Evolutionary conservation across 331 rosid species (phyloP).

Genomic region (Erythrophleum ivorense): DNA sequence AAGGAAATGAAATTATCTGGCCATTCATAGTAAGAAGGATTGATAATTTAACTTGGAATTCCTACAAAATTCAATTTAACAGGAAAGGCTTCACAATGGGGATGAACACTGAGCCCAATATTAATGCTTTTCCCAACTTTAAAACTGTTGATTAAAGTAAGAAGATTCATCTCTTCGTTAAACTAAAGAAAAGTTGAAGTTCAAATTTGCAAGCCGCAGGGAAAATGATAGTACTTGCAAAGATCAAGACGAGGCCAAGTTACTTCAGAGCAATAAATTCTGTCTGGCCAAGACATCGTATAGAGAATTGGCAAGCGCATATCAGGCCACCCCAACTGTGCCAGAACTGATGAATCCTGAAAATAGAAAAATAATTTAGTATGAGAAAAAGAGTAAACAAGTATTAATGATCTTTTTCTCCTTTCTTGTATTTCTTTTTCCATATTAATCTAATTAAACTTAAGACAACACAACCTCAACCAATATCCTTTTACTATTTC

Average conservation of each 20-base stretch:
- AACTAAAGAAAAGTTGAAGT: neutral
- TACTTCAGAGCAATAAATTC: slow-evolving; percentile 86
- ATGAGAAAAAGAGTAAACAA: neutral
- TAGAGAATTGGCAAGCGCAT: slow-evolving; percentile 92
- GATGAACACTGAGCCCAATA: neutral
- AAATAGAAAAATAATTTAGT: slow-evolving; percentile 2
- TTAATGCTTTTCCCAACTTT: neutral
- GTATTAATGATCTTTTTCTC: neutral
- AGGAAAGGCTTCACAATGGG: neutral
- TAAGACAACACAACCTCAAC: slow-evolving; percentile 1
- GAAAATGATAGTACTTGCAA: slow-evolving; percentile 69
- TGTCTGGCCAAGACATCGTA: slow-evolving; percentile 94
- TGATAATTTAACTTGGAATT: neutral
- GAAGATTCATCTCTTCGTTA: neutral
- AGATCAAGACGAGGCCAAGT: slow-evolving; percentile 97
- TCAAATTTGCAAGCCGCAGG: slow-evolving; percentile 13
- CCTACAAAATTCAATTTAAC: neutral
- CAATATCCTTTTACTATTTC: neutral
- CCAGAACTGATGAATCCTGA: slow-evolving; percentile 92
- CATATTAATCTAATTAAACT: slow-evolving; percentile 6
- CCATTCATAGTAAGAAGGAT: neutral
- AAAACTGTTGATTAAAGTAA: neutral
- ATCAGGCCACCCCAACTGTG: slow-evolving; percentile 92
- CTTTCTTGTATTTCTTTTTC: neutral
- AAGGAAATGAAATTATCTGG: neutral